phyloP scores from a whole-genome alignment of 1,139 yeast species.

The Diutina siamensis region DNA sequence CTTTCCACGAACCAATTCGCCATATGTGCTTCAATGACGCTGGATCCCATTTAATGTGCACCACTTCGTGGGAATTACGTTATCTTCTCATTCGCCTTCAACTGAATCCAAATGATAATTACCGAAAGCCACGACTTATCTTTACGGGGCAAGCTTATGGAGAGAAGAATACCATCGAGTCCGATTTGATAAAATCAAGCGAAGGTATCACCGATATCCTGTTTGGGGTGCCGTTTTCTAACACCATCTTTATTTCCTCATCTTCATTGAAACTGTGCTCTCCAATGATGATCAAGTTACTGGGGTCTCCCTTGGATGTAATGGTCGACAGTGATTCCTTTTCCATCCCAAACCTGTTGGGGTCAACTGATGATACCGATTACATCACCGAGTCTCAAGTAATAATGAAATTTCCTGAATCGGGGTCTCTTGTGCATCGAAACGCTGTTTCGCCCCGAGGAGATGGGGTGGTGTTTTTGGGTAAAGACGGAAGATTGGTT shows the following conservation, averaged over 20 bases:
- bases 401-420: conserved; percentile 49
- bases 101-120: conserved; percentile 19
- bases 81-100: conserved; percentile 66
- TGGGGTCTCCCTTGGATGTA: conserved; percentile 24
- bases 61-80: conserved; percentile 76
- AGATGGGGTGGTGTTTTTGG: conserved; percentile 72
- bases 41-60: conserved; percentile 61
- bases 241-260: conserved; percentile 25
- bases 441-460: conserved; percentile 76
- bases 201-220: conserved; percentile 85
- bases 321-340: background rate
- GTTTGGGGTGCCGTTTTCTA: conserved; percentile 32
- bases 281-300: conserved; percentile 24
- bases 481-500: conserved; percentile 65
- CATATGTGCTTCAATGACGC: conserved; percentile 59
- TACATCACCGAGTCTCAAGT: conserved; percentile 21
- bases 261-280: conserved; percentile 28
- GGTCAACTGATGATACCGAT: conserved; percentile 1
- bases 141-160: conserved; percentile 20
- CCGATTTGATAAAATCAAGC: conserved; percentile 44
- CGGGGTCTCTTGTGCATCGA: conserved; percentile 70
- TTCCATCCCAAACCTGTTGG: background rate
- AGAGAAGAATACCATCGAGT: conserved; percentile 9
- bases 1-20: conserved; percentile 78
- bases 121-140: conserved; percentile 50